phyloP scores from a whole-genome alignment of 495 filamentous ascomycete species.

The Neurospora hispaniola region DNA sequence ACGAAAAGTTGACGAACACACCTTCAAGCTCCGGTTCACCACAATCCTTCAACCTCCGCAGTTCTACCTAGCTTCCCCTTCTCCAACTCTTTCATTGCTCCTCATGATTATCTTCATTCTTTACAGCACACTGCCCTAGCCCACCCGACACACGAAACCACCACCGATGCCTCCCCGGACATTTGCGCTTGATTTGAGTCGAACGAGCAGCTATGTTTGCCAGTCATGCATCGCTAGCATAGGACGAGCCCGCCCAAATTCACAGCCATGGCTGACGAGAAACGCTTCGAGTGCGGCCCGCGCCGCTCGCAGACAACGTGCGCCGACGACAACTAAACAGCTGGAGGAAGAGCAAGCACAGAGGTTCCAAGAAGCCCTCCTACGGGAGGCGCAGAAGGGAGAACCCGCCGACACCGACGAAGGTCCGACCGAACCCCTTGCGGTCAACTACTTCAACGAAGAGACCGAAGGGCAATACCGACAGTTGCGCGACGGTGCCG shows the following conservation, averaged over 20 bases:
- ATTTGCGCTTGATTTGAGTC: slow-evolving; percentile 16
- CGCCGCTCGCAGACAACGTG: neutral
- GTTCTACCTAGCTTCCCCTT: neutral
- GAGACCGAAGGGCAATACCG: slow-evolving; percentile 28
- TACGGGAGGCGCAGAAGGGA: neutral
- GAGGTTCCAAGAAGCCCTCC: neutral
- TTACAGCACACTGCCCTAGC: neutral
- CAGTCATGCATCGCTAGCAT: slow-evolving; percentile 22
- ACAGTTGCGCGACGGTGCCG: slow-evolving; percentile 21
- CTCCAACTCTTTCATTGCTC: neutral
- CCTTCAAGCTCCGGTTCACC: neutral
- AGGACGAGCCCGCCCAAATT: slow-evolving; percentile 4
- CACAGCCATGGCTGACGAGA: slow-evolving; percentile 15
- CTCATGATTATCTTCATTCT: neutral
- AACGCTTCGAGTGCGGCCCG: slow-evolving; percentile 9
- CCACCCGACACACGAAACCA: neutral
- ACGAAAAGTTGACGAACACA: neutral
- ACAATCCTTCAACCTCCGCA: neutral
- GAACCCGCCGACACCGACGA: neutral
- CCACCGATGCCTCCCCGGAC: slow-evolving; percentile 21
- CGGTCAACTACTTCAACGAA: slow-evolving; percentile 35
- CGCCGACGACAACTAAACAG: neutral
- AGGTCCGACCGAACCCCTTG: slow-evolving; percentile 2
- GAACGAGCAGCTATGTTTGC: slow-evolving; percentile 24
- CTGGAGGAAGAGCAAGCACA: neutral